Evolutionary conservation across 805 yeast species (phyloP), one percentile per base, ranked within the genome.

Genomic region (Starmera quercuum): DNA sequence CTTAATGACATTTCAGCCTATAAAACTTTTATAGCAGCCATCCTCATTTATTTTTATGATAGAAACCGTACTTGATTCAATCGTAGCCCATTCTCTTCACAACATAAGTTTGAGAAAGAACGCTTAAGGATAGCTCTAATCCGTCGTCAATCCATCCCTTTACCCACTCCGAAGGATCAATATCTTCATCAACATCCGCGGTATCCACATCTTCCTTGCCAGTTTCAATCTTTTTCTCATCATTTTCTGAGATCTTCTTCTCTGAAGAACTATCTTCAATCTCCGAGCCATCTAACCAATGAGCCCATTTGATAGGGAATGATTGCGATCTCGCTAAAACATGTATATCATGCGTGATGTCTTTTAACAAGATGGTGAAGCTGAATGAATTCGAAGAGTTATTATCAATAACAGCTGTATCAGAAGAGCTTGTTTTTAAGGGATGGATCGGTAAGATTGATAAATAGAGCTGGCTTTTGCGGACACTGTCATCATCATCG

Each of bases 71-170:
- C 7, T 26, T 26, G 8, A n/a, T 14, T 27, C 30, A 27, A 27
- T 27, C 30, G 20, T 57, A 54, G 25, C 61, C 56, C 95, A 92
- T 92, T 58, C 98, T 72, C 56, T 78, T 79, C 30, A 88, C 77
- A 30, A 92, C 94, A 55, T 92, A 92, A 50, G 78, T 75, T 57
- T 92, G 97, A 1, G 97, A 95, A 22, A 85, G 63, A 1, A 84
- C 81, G 13, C 96, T 97, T 43, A 92, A 73, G 13, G 86, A 68
- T 41, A 87, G 68, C 14, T 76, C 75, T 33, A 92, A 64, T 0
- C 95, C 95, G 44, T 77, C 80, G 47, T 75, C 79, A 24, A 83
- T 66, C 94, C 94, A 83, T 34, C 74, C 82, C 28, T 68, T 64
- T 11, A 83, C 83, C 94, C 92, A 83, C 38, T 79, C 85, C 28